Conservation (phyloP, 371 early-diverging fungal species). For the Synchytrium microbalum region DNA sequence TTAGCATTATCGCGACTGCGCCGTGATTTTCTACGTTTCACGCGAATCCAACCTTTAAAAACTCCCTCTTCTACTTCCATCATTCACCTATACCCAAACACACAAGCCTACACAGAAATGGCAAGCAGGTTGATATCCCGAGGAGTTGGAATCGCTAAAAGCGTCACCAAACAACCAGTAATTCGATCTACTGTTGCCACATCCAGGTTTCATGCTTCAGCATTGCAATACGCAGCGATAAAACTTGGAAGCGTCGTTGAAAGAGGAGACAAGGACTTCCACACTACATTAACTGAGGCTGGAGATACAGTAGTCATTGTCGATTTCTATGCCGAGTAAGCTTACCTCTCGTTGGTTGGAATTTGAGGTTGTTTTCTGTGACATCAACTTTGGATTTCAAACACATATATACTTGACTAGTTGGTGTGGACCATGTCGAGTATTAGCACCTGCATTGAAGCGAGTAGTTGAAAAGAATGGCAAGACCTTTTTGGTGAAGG, state of each 20-base stretch:
- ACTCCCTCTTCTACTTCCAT: too few species aligned
- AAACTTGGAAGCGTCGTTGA: conserved; percentile 17
- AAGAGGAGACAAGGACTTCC: conserved; percentile 23
- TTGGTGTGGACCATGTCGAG: conserved; percentile 78
- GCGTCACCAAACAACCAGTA: not conserved
- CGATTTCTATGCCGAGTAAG: conserved; percentile 73
- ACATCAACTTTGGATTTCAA: not conserved
- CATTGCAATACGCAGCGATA: not conserved
- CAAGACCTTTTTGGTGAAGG: conserved; percentile 59
- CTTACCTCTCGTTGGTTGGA: not conserved
- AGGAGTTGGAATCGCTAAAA: not conserved
- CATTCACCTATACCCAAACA: too few species aligned
- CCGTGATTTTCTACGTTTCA: too few species aligned
- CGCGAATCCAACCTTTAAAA: too few species aligned
- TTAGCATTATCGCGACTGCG: too few species aligned
- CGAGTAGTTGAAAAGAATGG: conserved; percentile 53
- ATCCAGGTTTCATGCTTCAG: not conserved
- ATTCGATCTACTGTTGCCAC: not conserved
- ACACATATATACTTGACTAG: conserved; percentile 28
- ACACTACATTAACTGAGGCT: conserved; percentile 15
- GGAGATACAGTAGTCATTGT: conserved; percentile 58
- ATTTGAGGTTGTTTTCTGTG: not conserved
- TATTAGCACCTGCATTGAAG: conserved; percentile 58
- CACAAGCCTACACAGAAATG: too few species aligned
- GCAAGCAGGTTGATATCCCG: conserved; percentile 18